These are phyloP conservation scores for Prunus armeniaca DNA, from an alignment of 306 rosid species.

Conservation along the genomic window DNA sequence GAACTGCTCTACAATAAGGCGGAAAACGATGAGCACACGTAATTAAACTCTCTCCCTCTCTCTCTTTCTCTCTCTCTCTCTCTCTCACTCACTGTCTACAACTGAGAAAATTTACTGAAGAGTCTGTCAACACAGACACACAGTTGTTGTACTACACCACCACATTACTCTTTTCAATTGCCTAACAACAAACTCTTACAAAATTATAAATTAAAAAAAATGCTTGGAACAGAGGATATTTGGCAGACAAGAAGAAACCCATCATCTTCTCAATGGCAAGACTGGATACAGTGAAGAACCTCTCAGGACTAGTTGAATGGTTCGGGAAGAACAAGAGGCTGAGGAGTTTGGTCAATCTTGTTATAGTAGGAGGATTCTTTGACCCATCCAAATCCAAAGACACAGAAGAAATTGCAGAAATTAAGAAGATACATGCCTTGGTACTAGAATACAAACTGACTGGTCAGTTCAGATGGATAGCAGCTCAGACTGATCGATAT, in stretches of 20 bases:
- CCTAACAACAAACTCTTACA: neutral
- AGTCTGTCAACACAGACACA: no score
- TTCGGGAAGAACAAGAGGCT: slow-evolving; percentile 70
- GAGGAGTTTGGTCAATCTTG: slow-evolving; percentile 71
- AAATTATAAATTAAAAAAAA: neutral
- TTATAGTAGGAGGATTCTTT: slow-evolving; percentile 86
- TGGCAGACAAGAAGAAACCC: slow-evolving; percentile 81
- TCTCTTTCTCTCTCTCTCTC: no score
- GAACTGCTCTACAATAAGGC: slow-evolving; percentile 36
- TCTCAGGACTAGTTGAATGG: slow-evolving; percentile 89
- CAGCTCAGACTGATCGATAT: slow-evolving; percentile 80
- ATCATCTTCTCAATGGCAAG: slow-evolving; percentile 96
- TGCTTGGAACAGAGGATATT: slow-evolving; percentile 65
- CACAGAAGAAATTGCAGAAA: slow-evolving; percentile 86
- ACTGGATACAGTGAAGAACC: slow-evolving; percentile 85
- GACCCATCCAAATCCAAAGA: slow-evolving; percentile 85
- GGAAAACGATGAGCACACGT: slow-evolving; percentile 41
- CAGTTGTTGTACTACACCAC: neutral
- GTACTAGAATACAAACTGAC: slow-evolving; percentile 59
- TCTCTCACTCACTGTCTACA: no score
- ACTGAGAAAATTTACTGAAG: no score
- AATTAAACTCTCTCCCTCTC: neutral
- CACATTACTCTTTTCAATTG: neutral
- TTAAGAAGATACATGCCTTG: slow-evolving; percentile 73
- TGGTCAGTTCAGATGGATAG: slow-evolving; percentile 89